phyloP scores from a whole-genome alignment of 2,329 filamentous ascomycete species.

The Neofusicoccum sp. region DNA sequence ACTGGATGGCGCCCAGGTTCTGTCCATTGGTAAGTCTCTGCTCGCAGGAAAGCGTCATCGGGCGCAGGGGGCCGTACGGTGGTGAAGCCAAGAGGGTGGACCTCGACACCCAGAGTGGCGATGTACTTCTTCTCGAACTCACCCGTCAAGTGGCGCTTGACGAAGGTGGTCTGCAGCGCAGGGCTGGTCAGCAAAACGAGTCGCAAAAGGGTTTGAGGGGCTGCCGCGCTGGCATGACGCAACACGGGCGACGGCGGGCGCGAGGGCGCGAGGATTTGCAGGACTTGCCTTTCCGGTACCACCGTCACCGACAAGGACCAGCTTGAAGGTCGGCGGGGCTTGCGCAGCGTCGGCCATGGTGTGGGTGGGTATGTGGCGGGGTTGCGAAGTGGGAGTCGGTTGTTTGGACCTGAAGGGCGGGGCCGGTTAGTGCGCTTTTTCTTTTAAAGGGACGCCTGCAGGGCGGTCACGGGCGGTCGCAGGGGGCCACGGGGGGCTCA shows the following conservation, averaged over 20 bases:
- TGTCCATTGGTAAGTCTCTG: constrained; percentile 30
- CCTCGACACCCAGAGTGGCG: constrained; percentile 97
- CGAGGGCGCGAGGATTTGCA: background rate
- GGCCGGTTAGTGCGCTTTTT: constrained; percentile 15
- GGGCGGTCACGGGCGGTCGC: constrained; percentile 4
- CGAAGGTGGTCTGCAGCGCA: constrained; percentile 82
- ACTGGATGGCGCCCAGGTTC: constrained; percentile 96
- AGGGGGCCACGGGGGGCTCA: constrained; percentile 6
- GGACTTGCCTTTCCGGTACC: constrained; percentile 94
- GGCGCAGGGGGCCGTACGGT: constrained; percentile 66
- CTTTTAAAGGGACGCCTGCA: background rate
- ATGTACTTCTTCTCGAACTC: constrained; percentile 99
- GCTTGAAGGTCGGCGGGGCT: constrained; percentile 86
- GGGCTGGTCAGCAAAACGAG: constrained; percentile 13
- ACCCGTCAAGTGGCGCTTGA: constrained; percentile 99
- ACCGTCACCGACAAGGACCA: constrained; percentile 98
- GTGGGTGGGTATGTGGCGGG: constrained; percentile 23
- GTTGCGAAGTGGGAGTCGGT: constrained; percentile 7
- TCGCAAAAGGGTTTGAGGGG: constrained; percentile 15
- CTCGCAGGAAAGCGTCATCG: constrained; percentile 19
- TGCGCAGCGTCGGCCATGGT: constrained; percentile 62
- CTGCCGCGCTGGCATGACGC: constrained; percentile 10
- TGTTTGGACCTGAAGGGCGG: constrained; percentile 17
- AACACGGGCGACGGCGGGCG: constrained; percentile 1
- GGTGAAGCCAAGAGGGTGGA: constrained; percentile 96